Conservation (phyloP, 2,329 filamentous ascomycete genomes). For the Xylariaceae sp. region DNA sequence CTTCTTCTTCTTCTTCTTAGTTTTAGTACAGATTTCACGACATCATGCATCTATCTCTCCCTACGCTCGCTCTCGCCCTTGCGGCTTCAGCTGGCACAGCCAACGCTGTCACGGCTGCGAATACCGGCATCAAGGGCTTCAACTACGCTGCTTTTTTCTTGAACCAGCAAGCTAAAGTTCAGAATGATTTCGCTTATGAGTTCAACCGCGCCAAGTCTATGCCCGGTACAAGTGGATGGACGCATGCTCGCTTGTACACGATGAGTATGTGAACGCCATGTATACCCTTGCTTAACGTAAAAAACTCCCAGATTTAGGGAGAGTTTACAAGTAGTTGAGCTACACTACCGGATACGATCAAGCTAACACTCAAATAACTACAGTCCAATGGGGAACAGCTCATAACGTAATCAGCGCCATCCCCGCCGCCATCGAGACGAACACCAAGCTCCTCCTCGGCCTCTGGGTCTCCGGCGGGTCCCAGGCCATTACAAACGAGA, state of each 20-base stretch:
- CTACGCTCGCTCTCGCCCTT: constrained; percentile 20
- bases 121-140: constrained; percentile 27
- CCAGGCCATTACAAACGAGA: constrained; percentile 44
- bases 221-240: constrained; percentile 29
- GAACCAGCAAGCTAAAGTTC: constrained; percentile 29
- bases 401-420: constrained; percentile 63
- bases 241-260: constrained; percentile 30
- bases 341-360: too few relatives aligned
- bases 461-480: constrained; percentile 42
- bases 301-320: too few relatives aligned
- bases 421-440: constrained; percentile 52
- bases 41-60: constrained; percentile 7
- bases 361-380: constrained; percentile 9
- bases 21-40: constrained; percentile 9
- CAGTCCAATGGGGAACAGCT: constrained; percentile 32
- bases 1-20: neutral
- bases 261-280: constrained; percentile 34
- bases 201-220: constrained; percentile 30
- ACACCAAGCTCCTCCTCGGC: constrained; percentile 49
- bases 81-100: constrained; percentile 24
- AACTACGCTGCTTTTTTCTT: constrained; percentile 34
- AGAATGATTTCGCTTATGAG: constrained; percentile 31
- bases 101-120: constrained; percentile 15
- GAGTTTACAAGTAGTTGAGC: too few relatives aligned
- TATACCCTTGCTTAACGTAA: too few relatives aligned